Base-by-base conservation (phyloP, 768 basidiomycete genomes). In the Kwoniella europaea region DNA sequence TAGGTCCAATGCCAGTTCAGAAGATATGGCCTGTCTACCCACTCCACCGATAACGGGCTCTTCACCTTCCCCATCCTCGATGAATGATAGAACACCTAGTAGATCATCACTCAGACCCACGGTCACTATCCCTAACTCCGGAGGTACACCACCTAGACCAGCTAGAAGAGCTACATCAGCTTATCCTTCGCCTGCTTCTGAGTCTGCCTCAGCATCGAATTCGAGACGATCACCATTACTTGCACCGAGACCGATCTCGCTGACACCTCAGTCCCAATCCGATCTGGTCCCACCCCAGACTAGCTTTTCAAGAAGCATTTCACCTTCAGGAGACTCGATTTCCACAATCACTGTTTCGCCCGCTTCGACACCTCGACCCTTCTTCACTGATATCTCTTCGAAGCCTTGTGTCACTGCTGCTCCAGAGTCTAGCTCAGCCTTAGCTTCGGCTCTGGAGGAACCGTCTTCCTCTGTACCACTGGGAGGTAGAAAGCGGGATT, bases 401-500 rank as follows among this genome's bases (percentile, higher is more conserved):
- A 35, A 59, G 10, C 27, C 46, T 13, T 50, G 15, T n/a, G 6
- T 46, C 16, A 43, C 58, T 10, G 18, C 59, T 41, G 20, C 44
- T n/a, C 58, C 58, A 6, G 58, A 53, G 9, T 60, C 60, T 20
- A 62, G 60, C 42, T 22, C 67, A 24, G 59, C 59, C 20, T 22
- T 68, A 18, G n/a, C 52, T 22, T 35, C 52, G 7, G 60, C 67
- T 42, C 12, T 68, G 4, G 41, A 62, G 4, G 67, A 68, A 44
- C 18, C 10, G 10, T 15, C 59, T 44, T 52, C 57, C 16, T 58
- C 62, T n/a, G 60, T 46, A 3, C 69, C 68, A 22, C 52, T 67
- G 62, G 61, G 61, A 56, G 65, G 61, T 20, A 63, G 67, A 18
- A 81, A 79, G 65, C 61, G 79, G 16, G 76, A 77, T 62, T 81